phyloP scores from a whole-genome alignment of 192 early-diverging fungal genomes.

The Borealophlyctis nickersoniae region DNA sequence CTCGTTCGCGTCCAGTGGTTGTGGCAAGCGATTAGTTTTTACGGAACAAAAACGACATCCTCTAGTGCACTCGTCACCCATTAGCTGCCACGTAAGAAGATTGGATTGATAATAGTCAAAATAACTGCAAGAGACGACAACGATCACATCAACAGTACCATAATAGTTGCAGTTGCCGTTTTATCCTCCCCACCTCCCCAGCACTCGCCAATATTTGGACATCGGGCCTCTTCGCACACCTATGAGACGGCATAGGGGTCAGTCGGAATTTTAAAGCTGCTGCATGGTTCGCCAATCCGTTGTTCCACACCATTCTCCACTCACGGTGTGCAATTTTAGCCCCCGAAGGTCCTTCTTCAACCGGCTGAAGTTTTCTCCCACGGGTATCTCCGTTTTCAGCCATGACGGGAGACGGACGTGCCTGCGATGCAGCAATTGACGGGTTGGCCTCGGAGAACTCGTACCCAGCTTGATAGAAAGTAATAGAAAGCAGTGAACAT shows the following conservation, averaged over 20 bases:
- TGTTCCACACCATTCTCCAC: background rate
- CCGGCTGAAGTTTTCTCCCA: slow-evolving; percentile 69
- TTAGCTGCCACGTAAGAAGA: slow-evolving; percentile 48
- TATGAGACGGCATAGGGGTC: slow-evolving; percentile 3
- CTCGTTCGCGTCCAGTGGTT: slow-evolving; percentile 81
- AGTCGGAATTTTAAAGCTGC: background rate
- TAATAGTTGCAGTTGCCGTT: slow-evolving; percentile 96
- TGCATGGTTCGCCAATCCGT: background rate
- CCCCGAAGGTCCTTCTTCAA: slow-evolving; percentile 92
- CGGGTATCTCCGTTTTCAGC: slow-evolving; percentile 92
- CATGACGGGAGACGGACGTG: slow-evolving; percentile 71
- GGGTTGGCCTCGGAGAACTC: background rate
- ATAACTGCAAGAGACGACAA: background rate
- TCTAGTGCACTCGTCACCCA: slow-evolving; percentile 97
- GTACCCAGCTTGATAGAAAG: background rate
- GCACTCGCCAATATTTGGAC: slow-evolving; percentile 98
- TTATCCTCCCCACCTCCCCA: slow-evolving; percentile 96
- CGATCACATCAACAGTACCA: slow-evolving; percentile 38
- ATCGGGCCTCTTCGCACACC: slow-evolving; percentile 95
- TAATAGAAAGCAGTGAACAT: background rate
- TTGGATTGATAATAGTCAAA: too few relatives aligned
- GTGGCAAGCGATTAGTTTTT: slow-evolving; percentile 86
- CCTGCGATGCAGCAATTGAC: too few relatives aligned
- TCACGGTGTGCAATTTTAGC: slow-evolving; percentile 85
- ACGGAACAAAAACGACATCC: slow-evolving; percentile 98